These are phyloP conservation scores for Anethum foeniculum DNA, from an alignment of 140 eudicot genomes.

Conservation along the genomic window DNA sequence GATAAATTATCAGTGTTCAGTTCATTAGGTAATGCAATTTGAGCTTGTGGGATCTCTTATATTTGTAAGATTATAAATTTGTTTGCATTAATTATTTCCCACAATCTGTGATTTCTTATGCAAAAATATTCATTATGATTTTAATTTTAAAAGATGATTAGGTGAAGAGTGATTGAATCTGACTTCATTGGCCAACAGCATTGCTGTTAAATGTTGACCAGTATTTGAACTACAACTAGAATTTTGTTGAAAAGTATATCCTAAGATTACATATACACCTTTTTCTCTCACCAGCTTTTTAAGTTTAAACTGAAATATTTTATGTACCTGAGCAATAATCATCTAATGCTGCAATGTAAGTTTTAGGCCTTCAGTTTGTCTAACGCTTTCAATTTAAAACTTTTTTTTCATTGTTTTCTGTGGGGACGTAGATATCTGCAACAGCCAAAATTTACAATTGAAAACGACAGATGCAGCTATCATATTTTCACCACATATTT, in stretches of 20 bases:
- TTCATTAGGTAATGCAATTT: not conserved
- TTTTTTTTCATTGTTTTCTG: slow-evolving; percentile 11
- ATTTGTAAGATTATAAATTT: not conserved
- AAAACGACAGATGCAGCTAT: slow-evolving; percentile 20
- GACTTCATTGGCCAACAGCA: not conserved
- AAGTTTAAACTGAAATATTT: not conserved
- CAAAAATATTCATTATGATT: not conserved
- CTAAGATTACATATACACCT: not conserved
- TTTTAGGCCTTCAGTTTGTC: not conserved
- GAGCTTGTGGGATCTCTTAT: not conserved
- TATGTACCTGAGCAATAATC: not conserved
- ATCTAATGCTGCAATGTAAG: not conserved
- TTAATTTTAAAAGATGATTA: not conserved
- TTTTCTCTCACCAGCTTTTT: not conserved
- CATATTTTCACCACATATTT: slow-evolving; percentile 82
- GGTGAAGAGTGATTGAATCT: not conserved
- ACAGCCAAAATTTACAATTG: slow-evolving; percentile 27
- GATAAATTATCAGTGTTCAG: not conserved
- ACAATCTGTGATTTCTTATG: not conserved
- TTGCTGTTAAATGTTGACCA: not conserved
- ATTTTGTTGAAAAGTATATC: not conserved
- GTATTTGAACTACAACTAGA: not conserved
- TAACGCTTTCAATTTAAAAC: not conserved
- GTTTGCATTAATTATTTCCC: not conserved
- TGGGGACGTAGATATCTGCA: slow-evolving; percentile 49